A percentile compares a stretch with the other conserved stretches of the same genome.
These are phyloP conservation scores for Coniochaeta sp. DNA, from an alignment of 2,329 filamentous ascomycete genomes.

Conservation along the genomic window DNA sequence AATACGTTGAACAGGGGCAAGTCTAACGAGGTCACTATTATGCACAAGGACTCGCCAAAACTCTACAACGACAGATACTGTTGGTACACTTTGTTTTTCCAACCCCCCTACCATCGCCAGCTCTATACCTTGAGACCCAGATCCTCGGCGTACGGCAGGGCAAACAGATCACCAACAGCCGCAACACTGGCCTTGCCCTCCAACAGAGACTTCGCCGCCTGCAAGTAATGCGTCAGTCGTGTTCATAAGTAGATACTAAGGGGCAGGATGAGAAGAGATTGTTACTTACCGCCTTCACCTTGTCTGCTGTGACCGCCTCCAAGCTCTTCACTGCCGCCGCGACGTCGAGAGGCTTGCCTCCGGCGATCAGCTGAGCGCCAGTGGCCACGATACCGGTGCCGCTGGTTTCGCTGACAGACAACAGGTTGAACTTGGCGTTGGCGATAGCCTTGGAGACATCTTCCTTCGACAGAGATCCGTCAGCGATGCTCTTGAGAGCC, in stretches of 20 bases:
- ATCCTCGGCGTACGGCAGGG: constrained; percentile 88
- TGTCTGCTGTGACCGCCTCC: constrained; percentile 73
- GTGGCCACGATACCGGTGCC: constrained; percentile 73
- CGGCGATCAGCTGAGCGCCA: constrained; percentile 75
- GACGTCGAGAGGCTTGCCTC: constrained; percentile 77
- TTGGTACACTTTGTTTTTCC: constrained; percentile 29
- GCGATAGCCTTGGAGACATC: constrained; percentile 87
- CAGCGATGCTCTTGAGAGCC: constrained; percentile 72
- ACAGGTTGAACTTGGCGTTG: constrained; percentile 84
- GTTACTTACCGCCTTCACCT: constrained; percentile 71
- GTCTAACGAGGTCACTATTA: constrained; percentile 37
- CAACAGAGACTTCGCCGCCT: constrained; percentile 85
- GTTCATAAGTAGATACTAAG: not conserved
- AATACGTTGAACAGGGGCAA: constrained; percentile 13
- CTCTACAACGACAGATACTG: constrained; percentile 31
- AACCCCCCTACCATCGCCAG: constrained; percentile 10
- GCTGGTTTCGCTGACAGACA: constrained; percentile 74
- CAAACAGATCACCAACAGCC: constrained; percentile 83
- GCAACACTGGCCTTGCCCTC: constrained; percentile 85
- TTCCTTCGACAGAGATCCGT: constrained; percentile 71
- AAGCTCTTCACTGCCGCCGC: constrained; percentile 71
- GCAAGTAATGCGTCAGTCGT: constrained; percentile 19
- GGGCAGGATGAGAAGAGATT: not conserved
- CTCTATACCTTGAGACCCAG: constrained; percentile 88
- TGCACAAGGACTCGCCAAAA: constrained; percentile 32